phyloP scores from a whole-genome alignment of 306 rosid genomes.

The Pterocarpus santalinus region DNA sequence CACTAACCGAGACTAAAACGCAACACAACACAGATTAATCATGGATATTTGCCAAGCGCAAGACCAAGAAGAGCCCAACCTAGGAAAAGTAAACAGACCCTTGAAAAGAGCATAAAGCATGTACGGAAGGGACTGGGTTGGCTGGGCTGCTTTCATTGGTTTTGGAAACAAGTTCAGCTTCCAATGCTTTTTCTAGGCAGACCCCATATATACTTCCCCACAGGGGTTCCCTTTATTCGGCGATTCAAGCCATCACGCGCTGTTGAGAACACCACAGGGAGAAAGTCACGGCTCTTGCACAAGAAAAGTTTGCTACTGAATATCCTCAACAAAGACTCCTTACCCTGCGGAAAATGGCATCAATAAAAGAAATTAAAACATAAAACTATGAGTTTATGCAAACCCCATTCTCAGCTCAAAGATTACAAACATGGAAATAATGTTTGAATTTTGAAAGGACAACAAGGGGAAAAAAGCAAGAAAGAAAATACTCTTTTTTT shows the following conservation, averaged over 20 bases:
- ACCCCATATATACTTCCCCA: slow-evolving; percentile 43
- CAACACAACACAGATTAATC: not conserved
- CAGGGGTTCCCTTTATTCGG: not conserved
- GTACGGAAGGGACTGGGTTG: not conserved
- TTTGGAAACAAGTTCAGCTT: not conserved
- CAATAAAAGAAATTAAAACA: not conserved
- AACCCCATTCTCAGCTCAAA: not conserved
- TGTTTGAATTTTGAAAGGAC: not conserved
- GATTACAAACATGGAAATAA: too few relatives aligned
- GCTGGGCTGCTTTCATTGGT: not conserved
- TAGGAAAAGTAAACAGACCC: not conserved
- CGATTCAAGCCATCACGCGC: slow-evolving; percentile 58
- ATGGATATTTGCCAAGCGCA: not conserved
- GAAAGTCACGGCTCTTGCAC: slow-evolving; percentile 50
- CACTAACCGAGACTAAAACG: not conserved
- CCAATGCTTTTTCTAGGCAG: slow-evolving; percentile 28
- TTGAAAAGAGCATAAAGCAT: not conserved
- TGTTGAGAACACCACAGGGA: slow-evolving; percentile 49
- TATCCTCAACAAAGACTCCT: slow-evolving; percentile 4
- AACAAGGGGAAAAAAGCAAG: too few relatives aligned
- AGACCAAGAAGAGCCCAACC: not conserved
- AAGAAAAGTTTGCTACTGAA: slow-evolving; percentile 57
- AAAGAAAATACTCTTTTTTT: too few relatives aligned
- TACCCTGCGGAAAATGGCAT: slow-evolving; percentile 52
- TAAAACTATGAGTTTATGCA: not conserved